Evolutionary conservation across 2,329 filamentous ascomycete species (phyloP).

Genomic region (Trichothecium sympodiale): DNA sequence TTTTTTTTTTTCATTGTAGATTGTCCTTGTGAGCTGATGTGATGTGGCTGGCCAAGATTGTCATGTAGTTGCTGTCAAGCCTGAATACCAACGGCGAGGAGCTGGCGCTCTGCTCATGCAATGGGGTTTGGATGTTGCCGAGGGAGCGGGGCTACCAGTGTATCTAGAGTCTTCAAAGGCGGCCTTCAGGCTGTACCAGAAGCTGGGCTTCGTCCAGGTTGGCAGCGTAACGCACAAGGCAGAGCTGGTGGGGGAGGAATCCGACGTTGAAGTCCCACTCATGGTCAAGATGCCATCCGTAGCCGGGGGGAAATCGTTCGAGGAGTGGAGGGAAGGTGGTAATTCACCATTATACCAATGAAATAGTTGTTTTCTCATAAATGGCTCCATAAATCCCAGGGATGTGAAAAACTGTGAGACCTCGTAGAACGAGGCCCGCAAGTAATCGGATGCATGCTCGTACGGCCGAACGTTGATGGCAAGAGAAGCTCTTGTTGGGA

Average conservation of each 20-base stretch:
- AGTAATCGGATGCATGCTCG: no score
- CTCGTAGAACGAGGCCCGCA: no score
- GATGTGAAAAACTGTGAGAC: no score
- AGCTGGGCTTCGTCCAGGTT: constrained; percentile 30
- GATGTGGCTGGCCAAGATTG: constrained; percentile 14
- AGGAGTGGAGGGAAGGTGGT: no score
- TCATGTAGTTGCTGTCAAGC: constrained; percentile 33
- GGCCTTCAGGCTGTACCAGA: constrained; percentile 31
- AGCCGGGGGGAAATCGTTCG: no score
- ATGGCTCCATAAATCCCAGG: no score
- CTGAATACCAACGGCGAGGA: constrained; percentile 28
- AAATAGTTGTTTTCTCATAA: no score
- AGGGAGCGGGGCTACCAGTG: constrained; percentile 25
- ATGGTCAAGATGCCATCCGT: constrained; percentile 28
- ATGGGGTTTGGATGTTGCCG: constrained; percentile 25
- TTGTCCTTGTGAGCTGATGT: constrained; percentile 2
- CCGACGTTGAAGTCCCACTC: constrained; percentile 26
- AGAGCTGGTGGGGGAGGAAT: constrained; percentile 19
- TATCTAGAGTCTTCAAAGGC: constrained; percentile 35
- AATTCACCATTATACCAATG: no score
- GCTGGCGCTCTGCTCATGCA: constrained; percentile 29
- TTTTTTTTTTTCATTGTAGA: constrained; percentile 2
- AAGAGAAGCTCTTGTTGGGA: no score
- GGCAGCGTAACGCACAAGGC: constrained; percentile 27
- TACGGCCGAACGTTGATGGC: no score